phyloP scores from a whole-genome alignment of 805 yeast genomes.

The Starmerella sp. region DNA sequence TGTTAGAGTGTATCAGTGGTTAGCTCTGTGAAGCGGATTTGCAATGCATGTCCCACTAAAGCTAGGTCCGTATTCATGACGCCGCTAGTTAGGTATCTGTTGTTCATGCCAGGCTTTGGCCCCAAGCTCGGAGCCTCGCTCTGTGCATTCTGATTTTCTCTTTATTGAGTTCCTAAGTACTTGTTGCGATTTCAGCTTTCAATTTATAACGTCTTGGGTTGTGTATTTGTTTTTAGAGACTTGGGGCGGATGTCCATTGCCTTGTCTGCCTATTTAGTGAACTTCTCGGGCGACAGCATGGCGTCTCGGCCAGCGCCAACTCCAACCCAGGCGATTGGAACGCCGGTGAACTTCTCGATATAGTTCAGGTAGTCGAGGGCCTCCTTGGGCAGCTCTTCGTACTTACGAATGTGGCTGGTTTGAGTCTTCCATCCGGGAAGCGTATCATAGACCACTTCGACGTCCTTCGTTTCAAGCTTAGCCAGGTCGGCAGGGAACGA shows the following conservation, averaged over 20 bases:
- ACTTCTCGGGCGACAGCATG: conserved; percentile 45
- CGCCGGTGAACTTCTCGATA: conserved; percentile 74
- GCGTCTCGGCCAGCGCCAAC: conserved; percentile 96
- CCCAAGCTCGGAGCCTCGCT: no score
- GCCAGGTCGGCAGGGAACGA: conserved; percentile 89
- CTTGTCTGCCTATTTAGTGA: not conserved
- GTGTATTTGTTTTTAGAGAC: no score
- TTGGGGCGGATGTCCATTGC: not conserved
- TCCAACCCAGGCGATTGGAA: conserved; percentile 94
- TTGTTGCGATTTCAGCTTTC: no score
- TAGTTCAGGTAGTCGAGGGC: conserved; percentile 74
- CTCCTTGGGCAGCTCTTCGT: conserved; percentile 72
- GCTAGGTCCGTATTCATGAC: no score
- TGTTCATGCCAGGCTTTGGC: no score
- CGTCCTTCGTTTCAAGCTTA: conserved; percentile 52
- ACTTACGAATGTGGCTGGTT: conserved; percentile 59
- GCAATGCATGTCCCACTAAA: no score
- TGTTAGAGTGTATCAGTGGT: not conserved
- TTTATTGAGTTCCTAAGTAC: no score
- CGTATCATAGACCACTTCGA: conserved; percentile 83
- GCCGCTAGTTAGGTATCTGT: no score
- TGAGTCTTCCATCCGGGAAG: conserved; percentile 91
- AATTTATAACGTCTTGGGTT: no score
- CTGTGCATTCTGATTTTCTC: no score
- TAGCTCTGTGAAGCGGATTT: not conserved